Evolutionary conservation across 257 asterid species (phyloP), one percentile per base, ranked within the genome.

Genomic region (Ophiorrhiza pumila): DNA sequence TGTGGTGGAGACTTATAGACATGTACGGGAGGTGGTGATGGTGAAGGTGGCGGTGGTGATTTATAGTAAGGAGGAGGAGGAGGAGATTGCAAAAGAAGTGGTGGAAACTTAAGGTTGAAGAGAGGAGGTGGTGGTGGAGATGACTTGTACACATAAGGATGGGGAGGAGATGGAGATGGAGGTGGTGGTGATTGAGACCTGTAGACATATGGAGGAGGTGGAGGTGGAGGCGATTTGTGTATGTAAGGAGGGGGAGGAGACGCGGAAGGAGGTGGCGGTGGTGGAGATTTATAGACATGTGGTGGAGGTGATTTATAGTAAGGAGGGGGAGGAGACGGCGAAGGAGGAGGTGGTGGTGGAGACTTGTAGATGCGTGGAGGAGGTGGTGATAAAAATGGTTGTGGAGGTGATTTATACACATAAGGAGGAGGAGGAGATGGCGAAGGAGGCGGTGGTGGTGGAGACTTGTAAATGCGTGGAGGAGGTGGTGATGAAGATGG

Each of bases 11-110:
- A 60, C 57, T 49, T 46, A 2, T 60, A 43, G 1, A 35, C 13
- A 49, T 57, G 46, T 22, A 65, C 32, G 25, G 57, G 76, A 25
- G 75, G 75, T 0, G 79, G 58, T 20, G 59, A 41, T 46, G 61
- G 69, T n/a, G 35, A 53, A 34, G 0, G 52, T 1, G 25, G 60
- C 32, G 39, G 45, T 61, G 22, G 10, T n/a, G n/a, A n/a, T n/a
- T n/a, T n/a, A n/a, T n/a, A n/a, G n/a, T n/a, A n/a, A n/a, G n/a
- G n/a, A n/a, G n/a, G n/a, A n/a, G n/a, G n/a, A n/a, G n/a, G n/a
- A n/a, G n/a, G n/a, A n/a, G n/a, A n/a, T n/a, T n/a, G n/a, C n/a
- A n/a, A n/a, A n/a, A n/a, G n/a, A n/a, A n/a, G n/a, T n/a, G n/a
- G n/a, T n/a, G n/a, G n/a, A n/a, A n/a, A n/a, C n/a, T n/a, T n/a